Percentiles rank a stretch among this genome's conserved stretches.
Conservation (phyloP, 768 basidiomycete genomes). For the Agaricus sinodeliciosus region DNA sequence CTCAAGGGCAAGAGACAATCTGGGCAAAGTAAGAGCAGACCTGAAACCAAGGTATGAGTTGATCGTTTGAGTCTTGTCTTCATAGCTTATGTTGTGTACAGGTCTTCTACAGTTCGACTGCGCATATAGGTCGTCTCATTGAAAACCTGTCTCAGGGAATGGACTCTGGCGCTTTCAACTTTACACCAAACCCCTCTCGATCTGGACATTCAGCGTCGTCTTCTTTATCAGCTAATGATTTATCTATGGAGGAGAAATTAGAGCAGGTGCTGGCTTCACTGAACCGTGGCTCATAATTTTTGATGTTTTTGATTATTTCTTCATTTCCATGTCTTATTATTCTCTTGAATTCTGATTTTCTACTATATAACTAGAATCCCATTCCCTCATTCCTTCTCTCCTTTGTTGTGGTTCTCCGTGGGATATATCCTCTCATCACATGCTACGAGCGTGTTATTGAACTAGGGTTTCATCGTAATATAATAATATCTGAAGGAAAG, state of each 20-base stretch:
- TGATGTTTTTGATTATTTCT: conserved; percentile 19
- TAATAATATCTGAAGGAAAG: background rate
- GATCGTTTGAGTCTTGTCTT: conserved; percentile 16
- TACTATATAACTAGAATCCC: conserved; percentile 13
- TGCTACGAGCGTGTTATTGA: conserved; percentile 5
- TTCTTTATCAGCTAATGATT: conserved; percentile 58
- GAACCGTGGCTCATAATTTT: conserved; percentile 20
- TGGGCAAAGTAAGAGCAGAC: conserved; percentile 46
- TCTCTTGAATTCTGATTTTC: conserved; percentile 1
- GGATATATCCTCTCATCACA: conserved; percentile 5
- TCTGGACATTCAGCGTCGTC: conserved; percentile 52
- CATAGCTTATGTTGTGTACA: conserved; percentile 24
- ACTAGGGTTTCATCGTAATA: background rate
- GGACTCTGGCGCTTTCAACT: conserved; percentile 82
- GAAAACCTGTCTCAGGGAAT: conserved; percentile 76
- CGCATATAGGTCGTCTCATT: conserved; percentile 78
- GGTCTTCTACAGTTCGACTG: conserved; percentile 71
- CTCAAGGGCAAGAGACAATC: conserved; percentile 47
- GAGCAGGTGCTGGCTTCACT: conserved; percentile 63
- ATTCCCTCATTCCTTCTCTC: conserved; percentile 10
- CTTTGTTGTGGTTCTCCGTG: background rate
- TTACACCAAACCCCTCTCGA: conserved; percentile 36
- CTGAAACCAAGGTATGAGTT: conserved; percentile 74
- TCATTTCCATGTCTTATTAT: conserved; percentile 16
- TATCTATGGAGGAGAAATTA: conserved; percentile 69